phyloP scores from a whole-genome alignment of 2,329 filamentous ascomycete species.

The Penicillium vulpinum region DNA sequence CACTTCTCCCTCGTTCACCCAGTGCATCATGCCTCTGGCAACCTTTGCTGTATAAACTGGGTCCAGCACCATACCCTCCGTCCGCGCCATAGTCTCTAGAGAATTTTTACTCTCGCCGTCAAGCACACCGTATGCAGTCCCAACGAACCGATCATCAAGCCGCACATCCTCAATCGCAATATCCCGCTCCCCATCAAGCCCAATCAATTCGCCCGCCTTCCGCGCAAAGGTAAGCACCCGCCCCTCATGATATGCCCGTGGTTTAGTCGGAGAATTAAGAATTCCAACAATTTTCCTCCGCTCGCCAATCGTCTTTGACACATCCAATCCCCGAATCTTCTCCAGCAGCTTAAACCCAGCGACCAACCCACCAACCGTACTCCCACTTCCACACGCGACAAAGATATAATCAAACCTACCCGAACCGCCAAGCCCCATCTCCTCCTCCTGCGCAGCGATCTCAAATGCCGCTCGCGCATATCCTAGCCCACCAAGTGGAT shows the following conservation, averaged over 20 bases:
- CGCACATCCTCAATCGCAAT: slow-evolving; percentile 32
- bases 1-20: slow-evolving; percentile 23
- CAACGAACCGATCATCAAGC: slow-evolving; percentile 36
- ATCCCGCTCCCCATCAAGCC: slow-evolving; percentile 27
- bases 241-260: slow-evolving; percentile 30
- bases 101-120: slow-evolving; percentile 26
- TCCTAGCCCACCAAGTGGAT: slow-evolving; percentile 35
- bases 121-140: slow-evolving; percentile 34
- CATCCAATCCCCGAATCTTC: slow-evolving; percentile 10
- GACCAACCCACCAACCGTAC: slow-evolving; percentile 37
- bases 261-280: slow-evolving; percentile 35
- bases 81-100: slow-evolving; percentile 27
- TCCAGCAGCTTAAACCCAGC: slow-evolving; percentile 38
- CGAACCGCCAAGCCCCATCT: slow-evolving; percentile 16
- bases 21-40: slow-evolving; percentile 30
- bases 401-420: slow-evolving; percentile 37
- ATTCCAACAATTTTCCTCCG: slow-evolving; percentile 33
- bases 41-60: slow-evolving; percentile 41
- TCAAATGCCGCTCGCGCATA: slow-evolving; percentile 37
- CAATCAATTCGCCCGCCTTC: slow-evolving; percentile 28
- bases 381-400: slow-evolving; percentile 40
- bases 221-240: slow-evolving; percentile 33
- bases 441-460: slow-evolving; percentile 31
- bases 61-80: slow-evolving; percentile 34
- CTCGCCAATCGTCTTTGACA: neutral